Evolutionary conservation across 1,284 basidiomycete genomes (phyloP), one percentile per base, ranked within the genome.

Genomic region (Ganoderma sinense): DNA sequence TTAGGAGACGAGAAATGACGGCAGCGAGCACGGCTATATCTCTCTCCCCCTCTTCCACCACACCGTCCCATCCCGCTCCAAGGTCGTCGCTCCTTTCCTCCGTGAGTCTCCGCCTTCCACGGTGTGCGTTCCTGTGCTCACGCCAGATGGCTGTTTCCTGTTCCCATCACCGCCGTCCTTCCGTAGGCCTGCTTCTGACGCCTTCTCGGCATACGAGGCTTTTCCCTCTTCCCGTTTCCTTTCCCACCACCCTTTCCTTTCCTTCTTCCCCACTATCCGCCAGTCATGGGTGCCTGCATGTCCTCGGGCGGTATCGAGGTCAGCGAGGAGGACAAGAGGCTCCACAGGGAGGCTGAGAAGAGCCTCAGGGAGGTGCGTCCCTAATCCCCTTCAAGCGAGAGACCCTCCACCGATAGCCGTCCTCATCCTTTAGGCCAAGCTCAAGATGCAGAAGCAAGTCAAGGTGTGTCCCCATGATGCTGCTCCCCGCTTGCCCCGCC

Each of bases 281-380:
- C 64, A 69, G 65, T 72, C 70, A 96, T 96, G 94, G 94, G 94
- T 74, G 86, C 87, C 53, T 96, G 94, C 79, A 82, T 94, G 75
- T 95, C 93, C 33, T 83, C 89, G 13, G 82, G 83, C 0, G 81
- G 81, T 20, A 76, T 84, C 14, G 90, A 90, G 68, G 82, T 90
- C 26, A 83, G 85, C 18, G 90, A 92, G 66, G 85, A 89, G 64
- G 92, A 93, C 75, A 91, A 85, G 81, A 80, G 81, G 74, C 80
- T 82, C 73, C 88, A 94, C 76, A 85, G 83, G 73, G 91, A 92
- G 76, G 93, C 89, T 18, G 91, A 93, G 79, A 89, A 87, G 80
- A 81, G 84, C 66, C 77, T 93, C 73, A 87, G 82, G 76, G 91
- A 92, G 82, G 91, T 90, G 67, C 69, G 87, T 82, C 33, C 10